Evolutionary conservation across 352 stramenopile genomes (phyloP).

Genomic region (Phytophthora uliginosa): DNA sequence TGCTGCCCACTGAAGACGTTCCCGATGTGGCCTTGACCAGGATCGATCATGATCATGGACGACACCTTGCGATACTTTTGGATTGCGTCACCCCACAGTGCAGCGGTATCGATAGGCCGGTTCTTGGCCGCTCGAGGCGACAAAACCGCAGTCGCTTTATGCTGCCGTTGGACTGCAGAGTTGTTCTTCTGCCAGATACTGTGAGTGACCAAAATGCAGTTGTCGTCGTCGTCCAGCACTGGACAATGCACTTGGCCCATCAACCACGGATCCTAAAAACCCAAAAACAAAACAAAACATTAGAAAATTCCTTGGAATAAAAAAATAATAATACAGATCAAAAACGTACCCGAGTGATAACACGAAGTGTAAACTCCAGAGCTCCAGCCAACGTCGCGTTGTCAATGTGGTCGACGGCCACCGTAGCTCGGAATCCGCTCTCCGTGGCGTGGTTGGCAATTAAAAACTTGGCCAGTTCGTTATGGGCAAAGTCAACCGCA

Average conservation of each 20-base stretch:
- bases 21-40: constrained; percentile 78
- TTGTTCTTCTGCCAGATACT: constrained; percentile 78
- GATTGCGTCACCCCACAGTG: constrained; percentile 58
- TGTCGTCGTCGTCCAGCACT: constrained; percentile 63
- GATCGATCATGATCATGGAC: constrained; percentile 81
- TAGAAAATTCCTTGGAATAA: neutral
- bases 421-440: constrained; percentile 63
- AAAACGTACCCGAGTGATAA: constrained; percentile 61
- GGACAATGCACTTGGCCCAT: constrained; percentile 84
- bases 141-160: constrained; percentile 18
- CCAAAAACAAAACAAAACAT: neutral
- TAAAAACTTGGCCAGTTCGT: constrained; percentile 74
- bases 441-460: constrained; percentile 73
- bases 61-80: constrained; percentile 81
- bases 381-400: constrained; percentile 60
- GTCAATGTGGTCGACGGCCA: constrained; percentile 75
- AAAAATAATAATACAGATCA: neutral
- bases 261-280: constrained; percentile 64
- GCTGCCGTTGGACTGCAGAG: neutral
- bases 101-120: constrained; percentile 35
- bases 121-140: constrained; percentile 34
- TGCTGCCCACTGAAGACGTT: constrained; percentile 81
- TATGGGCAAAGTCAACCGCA: constrained; percentile 84
- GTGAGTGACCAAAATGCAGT: constrained; percentile 73
- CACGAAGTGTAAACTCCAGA: constrained; percentile 75